phyloP scores from a whole-genome alignment of 805 yeast genomes.

The Zygoascus bituminiphila region DNA sequence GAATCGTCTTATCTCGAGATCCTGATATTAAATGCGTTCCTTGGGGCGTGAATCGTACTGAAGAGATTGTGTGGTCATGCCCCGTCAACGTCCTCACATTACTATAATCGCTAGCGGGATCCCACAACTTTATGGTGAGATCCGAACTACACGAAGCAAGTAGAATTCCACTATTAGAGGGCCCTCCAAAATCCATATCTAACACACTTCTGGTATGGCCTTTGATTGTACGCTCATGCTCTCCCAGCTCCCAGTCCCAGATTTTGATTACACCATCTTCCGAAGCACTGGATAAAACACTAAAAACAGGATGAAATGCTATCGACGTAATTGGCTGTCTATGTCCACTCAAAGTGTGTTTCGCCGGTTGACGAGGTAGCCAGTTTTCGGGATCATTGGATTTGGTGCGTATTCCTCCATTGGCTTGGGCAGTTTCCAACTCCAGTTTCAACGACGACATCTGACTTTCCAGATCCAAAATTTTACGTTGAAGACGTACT shows the following conservation, averaged over 20 bases:
- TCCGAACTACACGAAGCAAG: conserved; percentile 47
- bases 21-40: conserved; percentile 52
- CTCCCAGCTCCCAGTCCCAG: conserved; percentile 63
- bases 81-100: conserved; percentile 62
- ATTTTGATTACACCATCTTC: conserved; percentile 64
- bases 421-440: conserved; percentile 35
- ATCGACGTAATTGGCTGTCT: conserved; percentile 52
- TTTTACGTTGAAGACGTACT: conserved; percentile 64
- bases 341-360: conserved; percentile 42
- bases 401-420: conserved; percentile 7
- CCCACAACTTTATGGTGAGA: conserved; percentile 62
- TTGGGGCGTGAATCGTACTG: conserved; percentile 44
- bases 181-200: conserved; percentile 48
- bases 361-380: conserved; percentile 49
- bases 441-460: conserved; percentile 36
- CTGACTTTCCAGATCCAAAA: conserved; percentile 58
- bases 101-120: conserved; percentile 39
- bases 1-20: conserved; percentile 85
- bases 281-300: conserved; percentile 55
- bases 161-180: conserved; percentile 13
- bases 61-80: conserved; percentile 80
- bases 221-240: conserved; percentile 52
- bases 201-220: conserved; percentile 74
- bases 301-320: conserved; percentile 67
- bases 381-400: conserved; percentile 36